Evolutionary conservation across 129 eudicot species (phyloP), one percentile per base, ranked within the genome.

Genomic region (Flaveria ramosissima): DNA sequence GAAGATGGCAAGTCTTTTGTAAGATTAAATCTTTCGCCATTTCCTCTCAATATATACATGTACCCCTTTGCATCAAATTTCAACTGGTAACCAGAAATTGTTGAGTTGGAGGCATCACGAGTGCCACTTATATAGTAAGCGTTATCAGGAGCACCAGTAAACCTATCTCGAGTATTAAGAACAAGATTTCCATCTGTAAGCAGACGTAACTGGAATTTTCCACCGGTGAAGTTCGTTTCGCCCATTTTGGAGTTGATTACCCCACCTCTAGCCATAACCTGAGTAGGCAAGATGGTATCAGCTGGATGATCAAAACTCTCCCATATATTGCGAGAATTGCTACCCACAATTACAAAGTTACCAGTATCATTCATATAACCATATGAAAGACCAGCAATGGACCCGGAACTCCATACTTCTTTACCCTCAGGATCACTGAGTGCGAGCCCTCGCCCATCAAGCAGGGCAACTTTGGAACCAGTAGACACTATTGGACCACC

Each of bases 201-300:
- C 48, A 89, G 0, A 19, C 68, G 68, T 17, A 84, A 4, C 45
- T 36, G 63, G 71, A 89, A 86, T 62, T 83, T 80, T 36, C 94
- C 91, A 1, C 78, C 14, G 1, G 89, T 70, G 77, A 59, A 80
- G 71, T 86, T 86, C 2, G 70, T 59, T 12, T 67, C 56, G 7
- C 80, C 69, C 1, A 2, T 41, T 23, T 75, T 75, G 2, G 94
- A 71, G 10, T 43, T 2, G 7, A 89, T 43, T 41, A 0, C 52
- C 3, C 69, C 75, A 1, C 74, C 81, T 30, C 3, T 36, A 15
- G 17, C 12, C 52, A 88, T 14, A 4, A 61, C 41, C 47, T 88
- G 93, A 6, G 77, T 14, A 2, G 87, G 87, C 72, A 88, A 53
- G 5, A 88, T 12, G 2, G 89, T 88, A 42, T 85, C 86, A 1